Conservation (phyloP, 257 asterid genomes). For the Plantago elongata region DNA sequence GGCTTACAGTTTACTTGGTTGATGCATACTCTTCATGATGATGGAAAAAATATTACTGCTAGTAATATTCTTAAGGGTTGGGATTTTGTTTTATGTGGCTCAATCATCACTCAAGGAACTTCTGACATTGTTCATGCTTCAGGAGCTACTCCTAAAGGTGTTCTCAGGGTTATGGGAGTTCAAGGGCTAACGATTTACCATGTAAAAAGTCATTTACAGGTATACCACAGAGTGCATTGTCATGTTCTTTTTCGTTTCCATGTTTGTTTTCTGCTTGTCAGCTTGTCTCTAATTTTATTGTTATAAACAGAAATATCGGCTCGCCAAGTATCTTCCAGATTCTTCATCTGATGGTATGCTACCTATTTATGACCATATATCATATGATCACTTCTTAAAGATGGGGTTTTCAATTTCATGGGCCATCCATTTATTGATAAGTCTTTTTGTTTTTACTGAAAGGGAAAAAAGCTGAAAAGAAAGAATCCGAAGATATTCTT, state of each 20-base stretch:
- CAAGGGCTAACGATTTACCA: conserved; percentile 95
- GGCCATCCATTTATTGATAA: conserved; percentile 16
- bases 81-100: too few species aligned
- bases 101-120: conserved; percentile 1
- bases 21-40: too few species aligned
- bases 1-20: too few species aligned
- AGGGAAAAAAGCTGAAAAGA: conserved; percentile 84
- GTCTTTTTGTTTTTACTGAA: conserved; percentile 21
- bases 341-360: conserved; percentile 85
- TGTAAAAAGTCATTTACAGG: conserved; percentile 99
- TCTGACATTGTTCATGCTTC: conserved; percentile 28
- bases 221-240: conserved; percentile 21
- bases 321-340: conserved; percentile 98
- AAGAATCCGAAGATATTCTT: conserved; percentile 74
- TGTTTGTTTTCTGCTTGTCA: conserved; percentile 15
- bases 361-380: conserved; percentile 13
- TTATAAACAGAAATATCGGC: conserved; percentile 80
- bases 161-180: conserved; percentile 96
- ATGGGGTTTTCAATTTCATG: neutral
- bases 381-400: neutral
- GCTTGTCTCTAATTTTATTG: conserved; percentile 23
- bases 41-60: too few species aligned
- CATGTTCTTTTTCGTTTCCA: conserved; percentile 13
- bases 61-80: too few species aligned
- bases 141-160: conserved; percentile 99